Evolutionary conservation across 2,329 filamentous ascomycete genomes (phyloP), one percentile per base, ranked within the genome.

Genomic region (Venturia aucupariae): DNA sequence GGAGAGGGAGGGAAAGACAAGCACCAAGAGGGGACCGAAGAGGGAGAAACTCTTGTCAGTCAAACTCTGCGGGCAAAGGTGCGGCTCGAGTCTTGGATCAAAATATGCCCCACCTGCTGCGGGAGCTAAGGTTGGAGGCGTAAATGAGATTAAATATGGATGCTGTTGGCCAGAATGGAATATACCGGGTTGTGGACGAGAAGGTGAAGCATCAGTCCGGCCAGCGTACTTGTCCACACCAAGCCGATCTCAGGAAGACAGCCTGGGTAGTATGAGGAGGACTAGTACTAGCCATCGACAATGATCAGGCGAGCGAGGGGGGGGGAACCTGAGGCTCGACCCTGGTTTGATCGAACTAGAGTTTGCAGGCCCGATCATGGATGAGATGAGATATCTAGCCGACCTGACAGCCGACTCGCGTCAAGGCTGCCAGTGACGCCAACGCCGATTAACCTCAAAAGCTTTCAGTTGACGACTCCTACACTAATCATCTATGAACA

Each of bases 31-130:
- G n/a, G n/a, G n/a, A n/a, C n/a, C n/a, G n/a, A n/a, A n/a, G n/a
- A 19, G 32, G 15, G 19, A 60, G 30, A 60, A 15, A 15, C 5
- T 19, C 17, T 42, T 11, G 19, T 35, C 5, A 2, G 6, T 51
- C 46, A 51, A 57, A 57, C 4, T 35, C 27, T 57, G 66, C 38
- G 35, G 55, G 62, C n/a, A n/a, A 32, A 35, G 30, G 30, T 57
- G 51, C 51, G 51, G 51, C 51, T 57, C 51, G 51, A 57, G 8
- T 38, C 51, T 35, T 35, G 27, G n/a, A 57, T 57, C 51, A 35
- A 35, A 57, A 57, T 57, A 57, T 35, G 27, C 51, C 51, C 51
- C 51, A 57, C 51, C 51, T 57, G 5, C 17, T n/a, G 30, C 51
- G 27, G 51, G 51, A 57, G 30, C 51, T 57, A 57, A 35, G 30